A percentile compares a stretch with the other conserved stretches of the same genome.
These are phyloP conservation scores for Aurantiochytrium sp. DNA, from an alignment of 108 stramenopile species.

Conservation along the genomic window DNA sequence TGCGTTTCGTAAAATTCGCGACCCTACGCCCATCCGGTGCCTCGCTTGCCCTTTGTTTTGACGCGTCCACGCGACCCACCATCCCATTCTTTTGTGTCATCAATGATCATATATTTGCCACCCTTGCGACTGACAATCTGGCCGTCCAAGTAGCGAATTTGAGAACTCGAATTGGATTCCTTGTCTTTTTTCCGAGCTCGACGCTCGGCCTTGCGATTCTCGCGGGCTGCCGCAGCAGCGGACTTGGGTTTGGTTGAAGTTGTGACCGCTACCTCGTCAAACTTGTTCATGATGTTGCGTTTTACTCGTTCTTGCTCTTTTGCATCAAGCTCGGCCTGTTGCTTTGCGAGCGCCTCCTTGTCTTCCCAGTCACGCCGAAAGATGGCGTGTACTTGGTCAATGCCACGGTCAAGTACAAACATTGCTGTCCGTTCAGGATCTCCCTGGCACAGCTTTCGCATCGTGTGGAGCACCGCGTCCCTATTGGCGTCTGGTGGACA, in stretches of 20 bases:
- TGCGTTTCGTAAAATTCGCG: too few species aligned
- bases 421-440: background rate
- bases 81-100: background rate
- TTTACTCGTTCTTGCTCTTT: background rate
- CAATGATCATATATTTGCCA: background rate
- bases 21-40: background rate
- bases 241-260: background rate
- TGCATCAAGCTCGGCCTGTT: background rate
- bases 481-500: background rate
- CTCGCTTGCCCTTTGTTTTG: slow-evolving; percentile 13
- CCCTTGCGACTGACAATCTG: slow-evolving; percentile 9
- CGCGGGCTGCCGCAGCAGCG: background rate
- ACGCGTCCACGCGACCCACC: background rate
- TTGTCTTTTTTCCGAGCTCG: background rate
- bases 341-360: background rate
- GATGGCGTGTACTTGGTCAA: background rate
- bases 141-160: background rate
- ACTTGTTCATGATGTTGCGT: background rate
- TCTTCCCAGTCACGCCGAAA: background rate
- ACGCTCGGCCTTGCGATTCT: background rate
- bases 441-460: background rate
- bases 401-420: background rate
- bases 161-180: background rate
- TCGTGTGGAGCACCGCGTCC: background rate
- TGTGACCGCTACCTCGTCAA: background rate